A percentile compares a stretch with the other conserved stretches of the same genome.
These are phyloP conservation scores for Amanita subjunquillea DNA, from an alignment of 768 basidiomycete genomes.

Conservation along the genomic window DNA sequence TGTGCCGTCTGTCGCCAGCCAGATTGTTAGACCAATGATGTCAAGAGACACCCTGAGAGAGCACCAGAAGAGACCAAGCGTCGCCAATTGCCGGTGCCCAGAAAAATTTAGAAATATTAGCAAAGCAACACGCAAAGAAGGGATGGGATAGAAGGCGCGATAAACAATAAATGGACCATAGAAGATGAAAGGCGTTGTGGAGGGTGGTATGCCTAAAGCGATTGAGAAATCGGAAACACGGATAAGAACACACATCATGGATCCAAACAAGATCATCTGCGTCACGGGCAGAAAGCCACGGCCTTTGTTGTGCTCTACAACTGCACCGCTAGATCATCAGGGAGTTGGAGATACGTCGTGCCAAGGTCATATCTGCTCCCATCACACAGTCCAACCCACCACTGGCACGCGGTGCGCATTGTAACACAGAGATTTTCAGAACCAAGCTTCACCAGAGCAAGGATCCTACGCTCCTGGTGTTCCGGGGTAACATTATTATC, in stretches of 20 bases:
- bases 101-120: neutral
- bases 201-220: neutral
- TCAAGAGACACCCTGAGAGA: neutral
- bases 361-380: neutral
- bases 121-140: too few species aligned
- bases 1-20: too few species aligned
- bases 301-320: neutral
- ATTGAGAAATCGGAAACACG: neutral
- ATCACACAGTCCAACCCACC: too few species aligned
- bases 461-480: too few species aligned
- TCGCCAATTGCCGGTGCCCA: neutral
- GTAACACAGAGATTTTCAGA: too few species aligned
- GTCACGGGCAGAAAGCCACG: neutral
- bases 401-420: too few species aligned
- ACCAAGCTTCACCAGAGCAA: too few species aligned
- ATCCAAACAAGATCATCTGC: neutral
- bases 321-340: neutral
- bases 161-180: too few species aligned
- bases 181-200: too few species aligned
- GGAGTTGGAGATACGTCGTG: neutral
- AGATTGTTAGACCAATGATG: too few species aligned
- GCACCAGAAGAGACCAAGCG: neutral
- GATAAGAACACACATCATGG: neutral
- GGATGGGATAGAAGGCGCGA: too few species aligned
- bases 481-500: neutral